A percentile compares a stretch with the other conserved stretches of the same genome.
Conservation (phyloP, 139 green algal species). For the Desmodesmus armatus region DNA sequence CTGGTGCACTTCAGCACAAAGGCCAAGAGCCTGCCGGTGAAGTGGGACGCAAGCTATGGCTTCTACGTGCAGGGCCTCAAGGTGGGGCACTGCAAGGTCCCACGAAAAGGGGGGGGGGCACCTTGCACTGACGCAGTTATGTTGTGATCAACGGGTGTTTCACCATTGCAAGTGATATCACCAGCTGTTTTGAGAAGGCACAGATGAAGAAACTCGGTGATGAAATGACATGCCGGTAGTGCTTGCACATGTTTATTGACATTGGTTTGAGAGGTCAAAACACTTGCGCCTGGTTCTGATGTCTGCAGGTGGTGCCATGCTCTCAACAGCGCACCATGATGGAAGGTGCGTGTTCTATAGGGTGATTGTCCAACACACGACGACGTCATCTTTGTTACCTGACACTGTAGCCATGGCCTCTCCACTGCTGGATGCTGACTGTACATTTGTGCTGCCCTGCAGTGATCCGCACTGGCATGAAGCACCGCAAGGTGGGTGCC, state of each 20-base stretch:
- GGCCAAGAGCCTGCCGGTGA: constrained; percentile 73
- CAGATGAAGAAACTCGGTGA: too few relatives aligned
- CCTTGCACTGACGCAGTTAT: neutral
- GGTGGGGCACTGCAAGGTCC: too few relatives aligned
- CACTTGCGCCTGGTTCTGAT: neutral
- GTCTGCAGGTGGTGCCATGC: constrained; percentile 43
- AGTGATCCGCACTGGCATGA: constrained; percentile 81
- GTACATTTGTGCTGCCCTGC: neutral
- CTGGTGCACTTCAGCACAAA: constrained; percentile 68
- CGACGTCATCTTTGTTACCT: too few relatives aligned
- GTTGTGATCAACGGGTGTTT: too few relatives aligned
- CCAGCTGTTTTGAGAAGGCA: too few relatives aligned
- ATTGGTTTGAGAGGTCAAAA: too few relatives aligned
- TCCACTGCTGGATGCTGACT: neutral
- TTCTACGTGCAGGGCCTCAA: constrained; percentile 83
- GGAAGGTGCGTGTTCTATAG: too few relatives aligned
- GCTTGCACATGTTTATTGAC: too few relatives aligned
- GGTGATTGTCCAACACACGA: too few relatives aligned
- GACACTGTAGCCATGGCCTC: too few relatives aligned
- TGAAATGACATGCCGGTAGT: too few relatives aligned
- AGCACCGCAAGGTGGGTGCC: constrained; percentile 73
- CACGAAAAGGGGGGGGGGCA: constrained; percentile 42
- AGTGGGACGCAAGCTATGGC: constrained; percentile 80
- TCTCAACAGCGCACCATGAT: constrained; percentile 38
- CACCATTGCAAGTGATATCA: too few relatives aligned